A percentile compares a stretch with the other conserved stretches of the same genome.
These are phyloP conservation scores for Colletotrichum melonis DNA, from an alignment of 2,329 filamentous ascomycete genomes.

Conservation along the genomic window DNA sequence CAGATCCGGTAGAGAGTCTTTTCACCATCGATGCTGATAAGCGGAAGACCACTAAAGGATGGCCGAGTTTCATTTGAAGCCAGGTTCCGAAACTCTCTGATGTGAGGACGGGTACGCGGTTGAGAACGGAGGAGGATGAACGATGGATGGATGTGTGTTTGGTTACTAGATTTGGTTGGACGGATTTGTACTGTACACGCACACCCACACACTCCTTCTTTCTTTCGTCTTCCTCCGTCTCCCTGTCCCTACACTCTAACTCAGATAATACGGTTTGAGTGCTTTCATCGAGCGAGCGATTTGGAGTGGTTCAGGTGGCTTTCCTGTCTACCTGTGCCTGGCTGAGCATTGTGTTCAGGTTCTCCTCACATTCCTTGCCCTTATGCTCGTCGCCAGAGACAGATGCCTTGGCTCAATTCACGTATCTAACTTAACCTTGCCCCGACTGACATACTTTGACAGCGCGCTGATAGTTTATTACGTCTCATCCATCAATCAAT, in stretches of 20 bases:
- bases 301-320: not conserved
- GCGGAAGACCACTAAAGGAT: not conserved
- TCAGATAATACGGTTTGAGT: not conserved
- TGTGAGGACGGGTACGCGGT: not conserved
- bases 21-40: not conserved
- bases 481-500: not conserved
- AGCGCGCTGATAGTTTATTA: not conserved
- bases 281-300: not conserved
- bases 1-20: not conserved
- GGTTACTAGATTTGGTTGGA: constrained; percentile 20
- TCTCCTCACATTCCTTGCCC: not conserved
- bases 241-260: not conserved
- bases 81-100: constrained; percentile 31
- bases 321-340: not conserved
- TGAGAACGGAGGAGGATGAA: constrained; percentile 13
- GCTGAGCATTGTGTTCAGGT: not conserved
- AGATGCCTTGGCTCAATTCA: not conserved
- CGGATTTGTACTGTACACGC: constrained; percentile 11
- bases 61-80: constrained; percentile 30
- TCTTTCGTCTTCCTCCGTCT: not conserved
- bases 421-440: not conserved
- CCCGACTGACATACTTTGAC: not conserved
- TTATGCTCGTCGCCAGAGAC: not conserved
- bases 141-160: constrained; percentile 1
- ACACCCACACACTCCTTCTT: not conserved